Base-by-base conservation (phyloP, 352 stramenopile genomes). In the Salisapilia sapeloensis region DNA sequence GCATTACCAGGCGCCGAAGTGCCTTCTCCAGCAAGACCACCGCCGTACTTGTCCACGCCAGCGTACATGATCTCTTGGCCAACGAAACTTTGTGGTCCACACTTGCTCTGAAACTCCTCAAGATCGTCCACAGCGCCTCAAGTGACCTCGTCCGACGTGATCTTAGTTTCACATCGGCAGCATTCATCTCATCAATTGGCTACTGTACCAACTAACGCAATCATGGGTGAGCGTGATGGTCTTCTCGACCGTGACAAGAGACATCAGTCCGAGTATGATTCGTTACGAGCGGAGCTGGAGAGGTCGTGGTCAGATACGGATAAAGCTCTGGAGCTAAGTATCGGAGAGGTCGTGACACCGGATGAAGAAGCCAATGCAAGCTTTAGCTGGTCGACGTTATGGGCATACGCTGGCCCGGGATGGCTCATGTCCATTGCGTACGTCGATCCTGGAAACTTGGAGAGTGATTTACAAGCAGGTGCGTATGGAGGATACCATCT, bases 401-500 rank as follows among this genome's bases (percentile, higher is more conserved):
- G 76, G 76, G 65, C 56, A 24, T 91, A 89, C 35, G 62, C 76
- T 2, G 76, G 76, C 7, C 74, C 74, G 0, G 78, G 77, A 0
- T 92, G 71, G 69, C 70, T 93, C 54, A 93, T 96, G 74, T 93
- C 74, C 48, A 94, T 97, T 29, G 90, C 91, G 25, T 97, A 97
- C 52, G 63, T 97, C 24, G 90, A 97, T 40, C 92, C 90, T 0
- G 92, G 90, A 7, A 97, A 97, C 54, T 78, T 97, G 24, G 87
- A 97, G 47, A 91, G 80, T 27, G 90, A 97, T 46, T 67, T 98
- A 18, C 90, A 97, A 43, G 79, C 84, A 4, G 90, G 89, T 21
- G 75, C 74, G 2, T 96, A 93, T 19, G 60, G 53, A 8, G 63
- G 77, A 4, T 96, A 94, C 43, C 65, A 86, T 38, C 75, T 94